A percentile compares a stretch with the other conserved stretches of the same genome.
Conservation (phyloP, 257 asterid species). For the Agastache rugosa region DNA sequence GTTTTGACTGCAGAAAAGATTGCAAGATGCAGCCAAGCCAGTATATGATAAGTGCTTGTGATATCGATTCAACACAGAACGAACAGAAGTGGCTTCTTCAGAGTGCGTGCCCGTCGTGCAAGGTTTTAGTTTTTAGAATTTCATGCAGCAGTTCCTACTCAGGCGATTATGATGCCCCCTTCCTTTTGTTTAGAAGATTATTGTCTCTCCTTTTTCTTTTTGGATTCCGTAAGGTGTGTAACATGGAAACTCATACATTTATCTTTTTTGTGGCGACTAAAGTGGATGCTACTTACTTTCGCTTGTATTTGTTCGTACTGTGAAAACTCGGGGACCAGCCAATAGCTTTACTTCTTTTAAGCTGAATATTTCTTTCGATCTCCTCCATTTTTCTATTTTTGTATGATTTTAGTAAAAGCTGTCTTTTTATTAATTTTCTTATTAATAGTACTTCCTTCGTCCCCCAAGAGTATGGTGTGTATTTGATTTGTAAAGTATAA, state of each 20-base stretch:
- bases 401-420: too few species aligned
- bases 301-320: background rate
- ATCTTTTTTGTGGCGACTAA: background rate
- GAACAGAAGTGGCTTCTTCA: conserved; percentile 19
- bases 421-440: too few species aligned
- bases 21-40: conserved; percentile 34
- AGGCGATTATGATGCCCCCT: conserved; percentile 1
- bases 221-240: conserved; percentile 23
- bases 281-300: background rate
- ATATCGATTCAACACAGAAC: conserved; percentile 1
- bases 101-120: background rate
- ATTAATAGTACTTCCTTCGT: too few species aligned
- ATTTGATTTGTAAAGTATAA: too few species aligned
- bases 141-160: conserved; percentile 6
- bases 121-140: conserved; percentile 15
- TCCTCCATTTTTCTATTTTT: too few species aligned
- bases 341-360: too few species aligned
- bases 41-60: conserved; percentile 19
- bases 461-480: too few species aligned
- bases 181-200: conserved; percentile 14
- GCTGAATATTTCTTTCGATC: too few species aligned
- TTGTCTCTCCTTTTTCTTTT: background rate
- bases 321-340: background rate
- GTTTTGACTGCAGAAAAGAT: conserved; percentile 47
- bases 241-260: conserved; percentile 9